These are phyloP conservation scores for Podospora pseudocomata DNA, from an alignment of 495 filamentous ascomycete species.

Conservation along the genomic window DNA sequence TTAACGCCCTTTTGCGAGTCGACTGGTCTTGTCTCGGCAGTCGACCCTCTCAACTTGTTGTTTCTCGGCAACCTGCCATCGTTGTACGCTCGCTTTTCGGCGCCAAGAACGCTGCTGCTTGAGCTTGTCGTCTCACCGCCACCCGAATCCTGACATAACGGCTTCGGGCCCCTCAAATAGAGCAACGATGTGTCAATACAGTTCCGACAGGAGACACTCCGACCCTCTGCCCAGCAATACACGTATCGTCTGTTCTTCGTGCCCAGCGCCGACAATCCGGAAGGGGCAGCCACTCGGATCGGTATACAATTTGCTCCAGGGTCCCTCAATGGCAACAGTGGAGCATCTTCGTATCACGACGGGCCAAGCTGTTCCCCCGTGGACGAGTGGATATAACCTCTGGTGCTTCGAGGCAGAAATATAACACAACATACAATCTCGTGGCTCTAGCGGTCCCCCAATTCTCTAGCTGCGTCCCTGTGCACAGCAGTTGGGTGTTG, in stretches of 20 bases:
- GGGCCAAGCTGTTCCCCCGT: background rate
- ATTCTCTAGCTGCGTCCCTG: conserved; percentile 16
- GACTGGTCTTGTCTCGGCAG: background rate
- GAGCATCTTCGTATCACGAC: conserved; percentile 24
- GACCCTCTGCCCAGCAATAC: background rate
- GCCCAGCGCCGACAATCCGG: background rate
- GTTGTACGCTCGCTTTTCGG: background rate
- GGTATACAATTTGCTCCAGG: background rate
- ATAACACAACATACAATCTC: background rate
- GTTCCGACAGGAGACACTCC: background rate
- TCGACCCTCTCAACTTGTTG: background rate
- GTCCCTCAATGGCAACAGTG: conserved; percentile 13
- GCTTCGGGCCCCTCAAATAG: background rate
- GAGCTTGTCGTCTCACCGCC: conserved; percentile 9
- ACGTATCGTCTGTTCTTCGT: background rate
- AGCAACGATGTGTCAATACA: background rate
- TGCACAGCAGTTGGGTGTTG: background rate
- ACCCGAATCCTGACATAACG: conserved; percentile 2
- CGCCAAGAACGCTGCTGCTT: background rate
- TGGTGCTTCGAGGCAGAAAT: background rate
- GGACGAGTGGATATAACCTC: background rate
- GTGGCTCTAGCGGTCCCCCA: background rate
- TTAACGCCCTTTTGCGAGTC: conserved; percentile 2
- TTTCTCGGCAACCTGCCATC: background rate
- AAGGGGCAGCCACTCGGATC: background rate